A percentile compares a stretch with the other conserved stretches of the same genome.
Conservation (phyloP, 2,329 filamentous ascomycete species). For the Coleophoma cylindrospora region DNA sequence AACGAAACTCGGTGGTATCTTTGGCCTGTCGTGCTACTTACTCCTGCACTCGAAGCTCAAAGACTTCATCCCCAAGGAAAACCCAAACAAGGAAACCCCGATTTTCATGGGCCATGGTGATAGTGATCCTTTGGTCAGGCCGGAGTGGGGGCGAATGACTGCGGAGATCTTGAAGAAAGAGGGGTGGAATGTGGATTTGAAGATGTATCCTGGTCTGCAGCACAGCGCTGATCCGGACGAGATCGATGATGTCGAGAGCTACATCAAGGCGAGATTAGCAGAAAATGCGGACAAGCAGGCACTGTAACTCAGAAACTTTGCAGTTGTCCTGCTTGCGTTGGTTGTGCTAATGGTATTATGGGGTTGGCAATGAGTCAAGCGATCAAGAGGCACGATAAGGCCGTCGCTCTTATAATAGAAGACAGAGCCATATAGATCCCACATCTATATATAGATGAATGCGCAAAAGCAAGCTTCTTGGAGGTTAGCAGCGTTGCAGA, state of each 20-base stretch:
- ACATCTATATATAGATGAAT: too few species aligned
- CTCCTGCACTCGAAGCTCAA: constrained; percentile 62
- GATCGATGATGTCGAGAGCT: constrained; percentile 73
- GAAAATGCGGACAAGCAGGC: constrained; percentile 28
- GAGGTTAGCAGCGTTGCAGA: too few species aligned
- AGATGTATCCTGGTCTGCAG: constrained; percentile 64
- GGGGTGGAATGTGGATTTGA: constrained; percentile 71
- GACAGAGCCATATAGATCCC: too few species aligned
- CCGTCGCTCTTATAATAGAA: too few species aligned
- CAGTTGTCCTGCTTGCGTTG: neutral
- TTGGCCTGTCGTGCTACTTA: constrained; percentile 80
- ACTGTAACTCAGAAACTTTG: constrained; percentile 13
- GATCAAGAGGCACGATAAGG: too few species aligned
- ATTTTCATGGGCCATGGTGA: constrained; percentile 90
- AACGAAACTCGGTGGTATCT: constrained; percentile 78
- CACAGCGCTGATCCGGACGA: constrained; percentile 77
- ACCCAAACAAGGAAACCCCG: constrained; percentile 68
- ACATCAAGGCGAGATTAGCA: constrained; percentile 42
- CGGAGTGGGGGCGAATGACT: constrained; percentile 63
- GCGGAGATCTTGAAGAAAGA: constrained; percentile 60
- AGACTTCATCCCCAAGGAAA: constrained; percentile 47
- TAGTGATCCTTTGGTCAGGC: constrained; percentile 66
- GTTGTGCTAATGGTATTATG: neutral
- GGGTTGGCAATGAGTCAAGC: neutral
- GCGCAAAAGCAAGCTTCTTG: too few species aligned